These are phyloP conservation scores for Brassica hybrid DNA, from an alignment of 441 rosid species.

Conservation along the genomic window DNA sequence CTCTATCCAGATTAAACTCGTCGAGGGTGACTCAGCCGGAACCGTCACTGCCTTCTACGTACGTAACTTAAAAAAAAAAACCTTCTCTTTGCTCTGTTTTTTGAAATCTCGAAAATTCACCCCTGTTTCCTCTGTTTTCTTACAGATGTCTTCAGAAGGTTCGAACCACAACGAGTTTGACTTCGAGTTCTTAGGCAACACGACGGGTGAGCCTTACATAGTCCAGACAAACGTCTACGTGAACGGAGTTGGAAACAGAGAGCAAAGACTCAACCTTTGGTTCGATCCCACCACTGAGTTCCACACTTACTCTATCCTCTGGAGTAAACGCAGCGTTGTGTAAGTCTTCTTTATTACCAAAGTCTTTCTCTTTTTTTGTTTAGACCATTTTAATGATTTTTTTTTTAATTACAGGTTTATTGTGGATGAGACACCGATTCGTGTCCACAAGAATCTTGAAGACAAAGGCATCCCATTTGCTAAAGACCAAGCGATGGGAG, in stretches of 20 bases:
- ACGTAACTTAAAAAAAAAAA: neutral
- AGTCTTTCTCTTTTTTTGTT: no score
- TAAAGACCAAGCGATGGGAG: constrained; percentile 94
- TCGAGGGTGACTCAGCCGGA: constrained; percentile 85
- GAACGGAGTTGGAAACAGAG: constrained; percentile 93
- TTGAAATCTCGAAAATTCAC: neutral
- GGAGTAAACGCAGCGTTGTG: constrained; percentile 90
- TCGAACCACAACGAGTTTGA: constrained; percentile 92
- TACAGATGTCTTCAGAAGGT: constrained; percentile 97
- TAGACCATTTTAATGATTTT: no score
- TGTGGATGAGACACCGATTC: constrained; percentile 81
- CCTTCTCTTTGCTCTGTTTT: neutral
- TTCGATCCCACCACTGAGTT: constrained; percentile 93
- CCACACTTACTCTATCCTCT: constrained; percentile 82
- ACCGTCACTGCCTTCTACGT: constrained; percentile 96
- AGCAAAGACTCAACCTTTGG: constrained; percentile 91
- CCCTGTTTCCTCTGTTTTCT: neutral
- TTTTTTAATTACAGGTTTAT: constrained; percentile 57
- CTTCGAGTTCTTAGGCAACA: constrained; percentile 93
- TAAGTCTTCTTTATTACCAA: constrained; percentile 44
- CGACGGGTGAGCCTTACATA: constrained; percentile 85
- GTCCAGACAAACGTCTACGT: constrained; percentile 90
- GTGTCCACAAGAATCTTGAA: constrained; percentile 88
- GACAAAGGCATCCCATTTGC: constrained; percentile 85
- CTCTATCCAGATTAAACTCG: constrained; percentile 85